Percentiles rank a stretch among this genome's conserved stretches.
phyloP scores from a whole-genome alignment of 2,329 filamentous ascomycete species.

The Westerdykella ornata region DNA sequence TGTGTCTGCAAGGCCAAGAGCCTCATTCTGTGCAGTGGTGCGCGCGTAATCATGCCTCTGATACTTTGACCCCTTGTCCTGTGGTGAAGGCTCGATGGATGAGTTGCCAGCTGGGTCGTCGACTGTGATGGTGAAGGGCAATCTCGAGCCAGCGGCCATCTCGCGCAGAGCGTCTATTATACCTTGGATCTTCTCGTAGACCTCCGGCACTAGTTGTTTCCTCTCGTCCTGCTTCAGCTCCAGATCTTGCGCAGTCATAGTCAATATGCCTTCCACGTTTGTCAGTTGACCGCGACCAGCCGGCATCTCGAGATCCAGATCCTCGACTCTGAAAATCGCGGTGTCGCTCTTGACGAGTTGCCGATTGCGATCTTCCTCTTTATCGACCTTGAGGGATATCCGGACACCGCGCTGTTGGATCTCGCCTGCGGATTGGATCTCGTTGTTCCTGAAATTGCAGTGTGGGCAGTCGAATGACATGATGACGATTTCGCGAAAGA shows the following conservation, averaged over 20 bases:
- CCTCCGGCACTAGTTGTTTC: slow-evolving; percentile 68
- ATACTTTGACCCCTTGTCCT: slow-evolving; percentile 78
- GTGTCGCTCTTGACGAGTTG: slow-evolving; percentile 91
- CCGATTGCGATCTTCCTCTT: slow-evolving; percentile 66
- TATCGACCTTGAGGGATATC: slow-evolving; percentile 74
- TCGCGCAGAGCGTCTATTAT: slow-evolving; percentile 67
- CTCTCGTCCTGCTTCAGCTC: slow-evolving; percentile 75
- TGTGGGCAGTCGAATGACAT: slow-evolving; percentile 94
- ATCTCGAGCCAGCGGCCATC: slow-evolving; percentile 69
- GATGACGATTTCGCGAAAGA: slow-evolving; percentile 94
- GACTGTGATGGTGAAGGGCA: slow-evolving; percentile 81
- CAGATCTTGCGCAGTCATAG: slow-evolving; percentile 71
- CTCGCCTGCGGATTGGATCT: slow-evolving; percentile 84
- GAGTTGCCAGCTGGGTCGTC: slow-evolving; percentile 95
- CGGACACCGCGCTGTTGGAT: slow-evolving; percentile 84
- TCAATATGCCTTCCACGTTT: slow-evolving; percentile 84
- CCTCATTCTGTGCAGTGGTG: slow-evolving; percentile 77
- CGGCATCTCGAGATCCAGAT: slow-evolving; percentile 89
- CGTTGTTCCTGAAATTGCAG: slow-evolving; percentile 84
- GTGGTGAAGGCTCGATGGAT: slow-evolving; percentile 81
- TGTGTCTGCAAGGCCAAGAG: slow-evolving; percentile 63
- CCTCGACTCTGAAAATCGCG: slow-evolving; percentile 77
- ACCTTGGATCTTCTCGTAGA: slow-evolving; percentile 69
- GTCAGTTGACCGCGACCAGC: slow-evolving; percentile 84
- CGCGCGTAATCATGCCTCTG: slow-evolving; percentile 76